These are phyloP conservation scores for Debaryomycetaceae sp. DNA, from an alignment of 1,139 yeast species.

Conservation along the genomic window DNA sequence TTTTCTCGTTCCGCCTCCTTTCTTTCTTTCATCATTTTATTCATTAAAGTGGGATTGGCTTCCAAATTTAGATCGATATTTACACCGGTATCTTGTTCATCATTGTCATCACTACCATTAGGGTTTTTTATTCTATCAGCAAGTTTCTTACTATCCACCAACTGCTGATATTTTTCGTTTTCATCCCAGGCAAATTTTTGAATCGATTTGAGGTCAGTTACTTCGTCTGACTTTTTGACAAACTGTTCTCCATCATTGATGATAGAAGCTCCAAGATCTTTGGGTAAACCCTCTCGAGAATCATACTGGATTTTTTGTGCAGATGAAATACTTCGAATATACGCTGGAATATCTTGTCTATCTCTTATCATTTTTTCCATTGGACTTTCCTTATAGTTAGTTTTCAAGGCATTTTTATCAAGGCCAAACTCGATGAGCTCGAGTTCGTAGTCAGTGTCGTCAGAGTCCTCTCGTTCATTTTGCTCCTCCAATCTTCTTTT, in stretches of 20 bases:
- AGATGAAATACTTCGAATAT: slow-evolving; percentile 36
- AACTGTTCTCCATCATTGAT: slow-evolving; percentile 51
- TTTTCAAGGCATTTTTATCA: slow-evolving; percentile 20
- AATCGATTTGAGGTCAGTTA: slow-evolving; percentile 42
- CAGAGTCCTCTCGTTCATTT: slow-evolving; percentile 26
- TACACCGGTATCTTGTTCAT: slow-evolving; percentile 23
- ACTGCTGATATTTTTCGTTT: slow-evolving; percentile 16
- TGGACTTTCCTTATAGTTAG: slow-evolving; percentile 32
- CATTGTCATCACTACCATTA: slow-evolving; percentile 9
- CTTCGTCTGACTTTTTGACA: slow-evolving; percentile 50
- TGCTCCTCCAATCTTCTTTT: slow-evolving; percentile 10
- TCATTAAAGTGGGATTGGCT: slow-evolving; percentile 59
- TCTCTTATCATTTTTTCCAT: slow-evolving; percentile 41
- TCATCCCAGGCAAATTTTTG: slow-evolving; percentile 56
- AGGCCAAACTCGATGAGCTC: slow-evolving; percentile 50
- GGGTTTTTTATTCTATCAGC: slow-evolving; percentile 11
- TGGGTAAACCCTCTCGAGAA: slow-evolving; percentile 54
- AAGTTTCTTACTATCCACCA: slow-evolving; percentile 10
- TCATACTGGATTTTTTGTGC: slow-evolving; percentile 40
- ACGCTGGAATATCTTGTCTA: slow-evolving; percentile 52
- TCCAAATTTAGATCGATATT: slow-evolving; percentile 46
- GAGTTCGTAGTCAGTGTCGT: slow-evolving; percentile 48
- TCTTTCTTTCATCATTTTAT: slow-evolving; percentile 40
- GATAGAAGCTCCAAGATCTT: slow-evolving; percentile 45
- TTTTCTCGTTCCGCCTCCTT: slow-evolving; percentile 26